Conservation (phyloP, 2,329 filamentous ascomycete genomes). For the Rhytidhysteron rufulum region DNA sequence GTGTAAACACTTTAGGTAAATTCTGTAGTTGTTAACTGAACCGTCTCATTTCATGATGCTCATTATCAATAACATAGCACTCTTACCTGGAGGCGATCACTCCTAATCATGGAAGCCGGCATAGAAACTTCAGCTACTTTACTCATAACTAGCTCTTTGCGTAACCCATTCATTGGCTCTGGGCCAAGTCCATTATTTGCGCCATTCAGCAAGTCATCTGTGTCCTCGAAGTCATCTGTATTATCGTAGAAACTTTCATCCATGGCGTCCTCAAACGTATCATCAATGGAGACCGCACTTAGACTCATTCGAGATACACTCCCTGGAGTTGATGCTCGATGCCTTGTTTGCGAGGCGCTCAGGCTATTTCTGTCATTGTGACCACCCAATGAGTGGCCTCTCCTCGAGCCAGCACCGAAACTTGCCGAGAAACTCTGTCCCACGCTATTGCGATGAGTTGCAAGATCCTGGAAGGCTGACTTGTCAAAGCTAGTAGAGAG, state of each 20-base stretch:
- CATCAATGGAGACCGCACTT: constrained; percentile 33
- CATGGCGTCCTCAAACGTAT: constrained; percentile 35
- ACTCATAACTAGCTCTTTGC: constrained; percentile 36
- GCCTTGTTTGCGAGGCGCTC: constrained; percentile 38
- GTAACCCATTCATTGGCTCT: constrained; percentile 33
- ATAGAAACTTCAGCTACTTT: constrained; percentile 31
- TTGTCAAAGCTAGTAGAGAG: constrained; percentile 81
- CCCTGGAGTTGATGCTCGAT: constrained; percentile 56
- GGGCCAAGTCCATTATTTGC: constrained; percentile 25
- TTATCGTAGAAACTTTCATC: constrained; percentile 36
- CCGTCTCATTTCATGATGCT: no score
- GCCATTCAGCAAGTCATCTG: constrained; percentile 32
- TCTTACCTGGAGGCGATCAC: no score
- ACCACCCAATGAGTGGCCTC: constrained; percentile 71
- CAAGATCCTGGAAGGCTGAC: constrained; percentile 71
- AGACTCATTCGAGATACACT: constrained; percentile 38
- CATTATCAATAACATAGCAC: no score
- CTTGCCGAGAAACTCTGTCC: constrained; percentile 40
- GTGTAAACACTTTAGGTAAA: constrained; percentile 22
- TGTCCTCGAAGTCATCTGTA: constrained; percentile 36
- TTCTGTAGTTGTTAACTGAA: constrained; percentile 4
- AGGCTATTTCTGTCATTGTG: constrained; percentile 63
- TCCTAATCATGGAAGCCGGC: constrained; percentile 23
- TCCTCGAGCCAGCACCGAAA: constrained; percentile 52
- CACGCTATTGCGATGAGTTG: constrained; percentile 43